Evolutionary conservation across 2,329 filamentous ascomycete species (phyloP).

Genomic region (Aspergillus udagawae): DNA sequence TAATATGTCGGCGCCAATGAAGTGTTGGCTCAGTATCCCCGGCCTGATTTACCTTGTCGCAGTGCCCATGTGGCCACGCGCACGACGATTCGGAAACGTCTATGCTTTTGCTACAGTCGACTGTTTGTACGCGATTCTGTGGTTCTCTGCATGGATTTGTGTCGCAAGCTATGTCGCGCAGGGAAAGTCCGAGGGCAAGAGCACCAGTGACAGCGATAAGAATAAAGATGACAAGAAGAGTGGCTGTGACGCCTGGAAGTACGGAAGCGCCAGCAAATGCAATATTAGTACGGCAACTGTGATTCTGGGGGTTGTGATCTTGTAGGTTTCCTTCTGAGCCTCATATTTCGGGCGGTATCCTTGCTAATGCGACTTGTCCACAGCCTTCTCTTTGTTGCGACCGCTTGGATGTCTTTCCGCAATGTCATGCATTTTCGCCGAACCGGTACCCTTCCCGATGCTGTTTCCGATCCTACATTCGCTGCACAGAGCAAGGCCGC

Average conservation of each 20-base stretch:
- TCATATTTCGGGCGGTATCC: neutral
- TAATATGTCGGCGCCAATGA: neutral
- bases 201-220: constrained; percentile 20
- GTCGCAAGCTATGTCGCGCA: constrained; percentile 54
- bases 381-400: constrained; percentile 53
- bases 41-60: constrained; percentile 57
- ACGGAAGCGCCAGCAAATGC: constrained; percentile 54
- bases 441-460: constrained; percentile 52
- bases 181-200: constrained; percentile 50
- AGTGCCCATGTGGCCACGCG: constrained; percentile 58
- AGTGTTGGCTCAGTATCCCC: constrained; percentile 59
- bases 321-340: constrained; percentile 38
- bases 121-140: constrained; percentile 51
- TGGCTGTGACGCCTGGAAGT: constrained; percentile 54
- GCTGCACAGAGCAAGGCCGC: constrained; percentile 47
- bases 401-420: constrained; percentile 51
- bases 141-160: constrained; percentile 57
- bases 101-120: constrained; percentile 58
- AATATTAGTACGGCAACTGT: constrained; percentile 53
- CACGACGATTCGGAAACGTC: constrained; percentile 55
- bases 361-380: constrained; percentile 2
- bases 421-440: constrained; percentile 55
- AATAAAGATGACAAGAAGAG: constrained; percentile 36
- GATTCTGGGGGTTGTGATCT: constrained; percentile 55
- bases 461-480: constrained; percentile 43